phyloP scores from a whole-genome alignment of 108 stramenopile species.

The Nitzschia sp. region DNA sequence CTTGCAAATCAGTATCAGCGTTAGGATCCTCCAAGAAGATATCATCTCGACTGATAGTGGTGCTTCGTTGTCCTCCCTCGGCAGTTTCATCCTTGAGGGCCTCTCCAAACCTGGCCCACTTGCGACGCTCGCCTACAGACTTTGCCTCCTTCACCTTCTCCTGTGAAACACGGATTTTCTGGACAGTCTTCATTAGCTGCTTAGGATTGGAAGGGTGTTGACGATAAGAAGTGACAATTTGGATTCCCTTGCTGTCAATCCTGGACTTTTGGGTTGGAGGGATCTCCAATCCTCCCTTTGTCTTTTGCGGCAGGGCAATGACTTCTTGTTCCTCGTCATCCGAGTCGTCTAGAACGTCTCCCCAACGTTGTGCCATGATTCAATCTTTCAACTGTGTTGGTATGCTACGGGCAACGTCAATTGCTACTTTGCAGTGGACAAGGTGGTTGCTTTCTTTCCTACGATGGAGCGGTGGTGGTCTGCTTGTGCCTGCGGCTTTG shows the following conservation, averaged over 20 bases:
- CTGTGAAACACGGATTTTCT: conserved; percentile 62
- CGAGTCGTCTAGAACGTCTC: conserved; percentile 52
- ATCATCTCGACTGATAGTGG: conserved; percentile 80
- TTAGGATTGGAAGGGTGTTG: conserved; percentile 64
- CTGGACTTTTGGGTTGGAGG: conserved; percentile 84
- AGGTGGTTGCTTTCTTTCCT: too few species aligned
- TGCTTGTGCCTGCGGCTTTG: too few species aligned
- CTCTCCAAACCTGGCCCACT: conserved; percentile 86
- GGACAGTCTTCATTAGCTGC: conserved; percentile 73
- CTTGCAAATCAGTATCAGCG: conserved; percentile 84
- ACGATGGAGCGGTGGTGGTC: too few species aligned
- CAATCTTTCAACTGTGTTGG: too few species aligned
- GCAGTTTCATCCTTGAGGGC: conserved; percentile 61
- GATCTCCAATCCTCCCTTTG: conserved; percentile 46
- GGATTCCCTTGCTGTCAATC: conserved; percentile 80
- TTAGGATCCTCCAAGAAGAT: conserved; percentile 84
- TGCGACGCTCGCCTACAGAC: conserved; percentile 63
- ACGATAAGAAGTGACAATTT: conserved; percentile 81
- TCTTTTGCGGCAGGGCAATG: conserved; percentile 3
- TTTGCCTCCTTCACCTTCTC: conserved; percentile 60
- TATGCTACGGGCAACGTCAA: too few species aligned
- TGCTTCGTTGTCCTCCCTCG: conserved; percentile 56
- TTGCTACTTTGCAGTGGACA: too few species aligned
- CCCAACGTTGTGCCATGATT: conserved; percentile 54
- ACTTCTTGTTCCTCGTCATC: conserved; percentile 39